Evolutionary conservation across 1,284 basidiomycete genomes (phyloP).

Genomic region (Sporisorium exsertum): DNA sequence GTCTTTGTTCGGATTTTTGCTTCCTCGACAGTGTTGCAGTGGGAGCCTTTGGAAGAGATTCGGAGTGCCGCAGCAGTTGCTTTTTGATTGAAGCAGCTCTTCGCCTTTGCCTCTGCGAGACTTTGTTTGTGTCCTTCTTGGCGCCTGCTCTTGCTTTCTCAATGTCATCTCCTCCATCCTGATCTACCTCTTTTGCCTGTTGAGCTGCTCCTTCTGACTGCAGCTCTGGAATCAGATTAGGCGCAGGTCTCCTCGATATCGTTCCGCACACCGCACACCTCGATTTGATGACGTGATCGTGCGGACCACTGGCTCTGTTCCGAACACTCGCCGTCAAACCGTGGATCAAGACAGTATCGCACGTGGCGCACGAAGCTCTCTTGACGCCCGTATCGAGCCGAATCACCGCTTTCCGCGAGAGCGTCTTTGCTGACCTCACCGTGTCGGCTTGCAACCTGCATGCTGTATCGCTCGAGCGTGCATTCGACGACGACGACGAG

Average conservation of each 20-base stretch:
- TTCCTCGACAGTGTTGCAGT: neutral
- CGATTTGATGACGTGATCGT: slow-evolving; percentile 32
- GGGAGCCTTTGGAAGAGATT: neutral
- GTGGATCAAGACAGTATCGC: slow-evolving; percentile 25
- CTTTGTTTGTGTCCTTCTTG: neutral
- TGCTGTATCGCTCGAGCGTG: slow-evolving; percentile 8
- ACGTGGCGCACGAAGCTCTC: slow-evolving; percentile 16
- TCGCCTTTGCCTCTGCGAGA: slow-evolving; percentile 31
- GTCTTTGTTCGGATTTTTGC: neutral
- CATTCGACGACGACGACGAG: neutral
- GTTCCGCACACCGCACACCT: slow-evolving; percentile 27
- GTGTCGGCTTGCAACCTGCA: slow-evolving; percentile 23
- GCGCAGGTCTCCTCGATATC: slow-evolving; percentile 27
- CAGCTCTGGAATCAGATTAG: slow-evolving; percentile 16
- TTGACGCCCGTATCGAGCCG: slow-evolving; percentile 36
- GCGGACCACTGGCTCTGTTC: slow-evolving; percentile 27
- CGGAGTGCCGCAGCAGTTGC: slow-evolving; percentile 1
- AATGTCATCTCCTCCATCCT: too few relatives aligned
- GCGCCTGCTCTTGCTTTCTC: neutral
- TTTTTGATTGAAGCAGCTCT: slow-evolving; percentile 21
- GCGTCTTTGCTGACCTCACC: slow-evolving; percentile 22
- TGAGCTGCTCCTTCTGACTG: neutral
- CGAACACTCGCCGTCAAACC: slow-evolving; percentile 29
- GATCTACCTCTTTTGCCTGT: neutral
- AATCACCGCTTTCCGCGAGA: slow-evolving; percentile 42